phyloP scores from a whole-genome alignment of 1,139 yeast species.

The Geotrichum reessii region DNA sequence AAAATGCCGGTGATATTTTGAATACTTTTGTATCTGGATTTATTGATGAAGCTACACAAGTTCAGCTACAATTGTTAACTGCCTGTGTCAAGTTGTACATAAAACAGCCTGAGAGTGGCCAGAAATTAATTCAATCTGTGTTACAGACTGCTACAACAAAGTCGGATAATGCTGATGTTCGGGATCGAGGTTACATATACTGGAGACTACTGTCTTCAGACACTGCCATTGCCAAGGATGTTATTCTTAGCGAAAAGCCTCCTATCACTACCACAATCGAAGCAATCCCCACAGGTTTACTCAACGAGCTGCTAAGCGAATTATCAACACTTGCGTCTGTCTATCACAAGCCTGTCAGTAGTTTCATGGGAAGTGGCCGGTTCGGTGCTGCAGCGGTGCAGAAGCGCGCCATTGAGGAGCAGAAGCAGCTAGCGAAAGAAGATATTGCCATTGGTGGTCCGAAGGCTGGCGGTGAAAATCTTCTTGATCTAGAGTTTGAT shows the following conservation, averaged over 20 bases:
- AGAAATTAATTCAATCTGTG: slow-evolving; percentile 58
- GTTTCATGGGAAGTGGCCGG: slow-evolving; percentile 51
- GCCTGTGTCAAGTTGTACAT: slow-evolving; percentile 73
- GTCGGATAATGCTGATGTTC: slow-evolving; percentile 83
- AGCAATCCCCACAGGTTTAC: slow-evolving; percentile 58
- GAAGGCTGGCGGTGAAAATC: slow-evolving; percentile 60
- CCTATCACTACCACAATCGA: slow-evolving; percentile 68
- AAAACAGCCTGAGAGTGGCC: slow-evolving; percentile 42
- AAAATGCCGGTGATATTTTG: slow-evolving; percentile 44
- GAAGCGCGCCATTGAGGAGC: slow-evolving; percentile 64
- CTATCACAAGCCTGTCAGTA: slow-evolving; percentile 74
- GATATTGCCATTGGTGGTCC: slow-evolving; percentile 55
- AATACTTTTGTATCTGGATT: slow-evolving; percentile 55
- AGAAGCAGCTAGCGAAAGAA: slow-evolving; percentile 68
- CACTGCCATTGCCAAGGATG: slow-evolving; percentile 43
- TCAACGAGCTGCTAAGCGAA: slow-evolving; percentile 66
- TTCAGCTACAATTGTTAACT: slow-evolving; percentile 72
- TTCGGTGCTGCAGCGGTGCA: slow-evolving; percentile 43
- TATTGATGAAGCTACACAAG: slow-evolving; percentile 62
- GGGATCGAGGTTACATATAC: slow-evolving; percentile 90
- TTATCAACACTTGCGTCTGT: slow-evolving; percentile 84
- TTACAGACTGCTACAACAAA: slow-evolving; percentile 73
- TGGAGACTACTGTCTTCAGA: slow-evolving; percentile 85
- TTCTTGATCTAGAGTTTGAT: slow-evolving; percentile 75
- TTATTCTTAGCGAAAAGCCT: slow-evolving; percentile 60